Percentiles rank a stretch among this genome's conserved stretches.
These are phyloP conservation scores for Beauveria sp. DNA, from an alignment of 2,329 filamentous ascomycete species.

Conservation along the genomic window DNA sequence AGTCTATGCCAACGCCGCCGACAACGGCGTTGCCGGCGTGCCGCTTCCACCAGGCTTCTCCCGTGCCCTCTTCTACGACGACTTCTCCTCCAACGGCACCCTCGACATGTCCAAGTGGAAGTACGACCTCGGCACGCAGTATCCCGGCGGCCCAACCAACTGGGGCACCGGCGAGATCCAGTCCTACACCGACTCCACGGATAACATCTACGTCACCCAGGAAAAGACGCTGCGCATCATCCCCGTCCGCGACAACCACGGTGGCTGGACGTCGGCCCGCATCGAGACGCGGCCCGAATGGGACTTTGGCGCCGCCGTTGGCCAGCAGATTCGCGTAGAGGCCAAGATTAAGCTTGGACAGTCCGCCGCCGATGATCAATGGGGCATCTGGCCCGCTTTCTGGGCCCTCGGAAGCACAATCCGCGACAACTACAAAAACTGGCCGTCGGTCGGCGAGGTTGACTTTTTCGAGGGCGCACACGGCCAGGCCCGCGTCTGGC, in stretches of 20 bases:
- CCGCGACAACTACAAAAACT: conserved; percentile 30
- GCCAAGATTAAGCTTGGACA: conserved; percentile 30
- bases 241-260: conserved; percentile 19
- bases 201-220: conserved; percentile 33
- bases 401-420: conserved; percentile 35
- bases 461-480: conserved; percentile 38
- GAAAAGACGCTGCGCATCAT: conserved; percentile 30
- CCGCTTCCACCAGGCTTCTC: conserved; percentile 16
- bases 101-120: conserved; percentile 31
- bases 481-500: conserved; percentile 26
- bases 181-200: conserved; percentile 32
- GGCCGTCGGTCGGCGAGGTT: conserved; percentile 36
- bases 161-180: conserved; percentile 45
- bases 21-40: background rate
- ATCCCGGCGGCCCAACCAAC: conserved; percentile 35
- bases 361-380: conserved; percentile 19
- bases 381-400: conserved; percentile 40
- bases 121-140: conserved; percentile 35
- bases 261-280: conserved; percentile 36
- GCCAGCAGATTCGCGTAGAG: conserved; percentile 31
- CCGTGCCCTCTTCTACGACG: conserved; percentile 21
- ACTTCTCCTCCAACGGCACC: conserved; percentile 24
- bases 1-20: background rate
- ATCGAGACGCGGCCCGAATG: conserved; percentile 30
- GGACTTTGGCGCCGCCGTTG: conserved; percentile 27